phyloP scores from a whole-genome alignment of 768 basidiomycete genomes.

The Pholiota conissans region DNA sequence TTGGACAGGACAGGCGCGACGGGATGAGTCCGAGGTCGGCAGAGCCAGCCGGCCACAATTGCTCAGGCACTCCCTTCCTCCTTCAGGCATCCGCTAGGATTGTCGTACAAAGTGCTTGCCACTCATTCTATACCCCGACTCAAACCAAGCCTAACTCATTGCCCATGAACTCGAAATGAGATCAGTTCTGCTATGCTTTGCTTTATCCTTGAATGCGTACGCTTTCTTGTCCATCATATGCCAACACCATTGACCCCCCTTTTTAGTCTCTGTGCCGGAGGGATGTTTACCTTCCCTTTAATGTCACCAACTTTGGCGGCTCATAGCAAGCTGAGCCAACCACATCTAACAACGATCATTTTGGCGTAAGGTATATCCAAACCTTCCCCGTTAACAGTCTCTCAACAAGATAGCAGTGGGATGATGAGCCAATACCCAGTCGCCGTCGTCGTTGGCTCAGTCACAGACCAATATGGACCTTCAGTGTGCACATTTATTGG shows the following conservation, averaged over 20 bases:
- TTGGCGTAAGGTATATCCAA: constrained; percentile 56
- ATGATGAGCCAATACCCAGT: constrained; percentile 83
- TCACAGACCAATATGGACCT: constrained; percentile 69
- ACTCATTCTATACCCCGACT: too few relatives aligned
- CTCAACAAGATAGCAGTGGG: constrained; percentile 45
- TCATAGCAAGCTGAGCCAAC: constrained; percentile 66
- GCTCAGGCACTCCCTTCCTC: neutral
- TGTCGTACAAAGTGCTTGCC: too few relatives aligned
- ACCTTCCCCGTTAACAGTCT: neutral
- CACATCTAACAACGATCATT: constrained; percentile 76
- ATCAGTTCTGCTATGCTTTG: constrained; percentile 39
- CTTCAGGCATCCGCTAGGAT: neutral
- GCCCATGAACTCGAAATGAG: constrained; percentile 8
- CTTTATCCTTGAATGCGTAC: constrained; percentile 66
- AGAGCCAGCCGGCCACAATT: neutral
- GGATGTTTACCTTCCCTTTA: constrained; percentile 78
- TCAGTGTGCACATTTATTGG: constrained; percentile 65
- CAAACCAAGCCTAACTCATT: too few relatives aligned
- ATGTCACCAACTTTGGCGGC: constrained; percentile 62
- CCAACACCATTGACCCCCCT: neutral
- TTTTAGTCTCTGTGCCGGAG: constrained; percentile 71
- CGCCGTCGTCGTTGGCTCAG: constrained; percentile 65
- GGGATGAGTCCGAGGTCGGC: too few relatives aligned
- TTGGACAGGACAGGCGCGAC: constrained; percentile 1
- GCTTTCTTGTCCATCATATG: constrained; percentile 20